Base-by-base conservation (phyloP, 1,284 basidiomycete genomes). In the Retiboletus flavoniger region DNA sequence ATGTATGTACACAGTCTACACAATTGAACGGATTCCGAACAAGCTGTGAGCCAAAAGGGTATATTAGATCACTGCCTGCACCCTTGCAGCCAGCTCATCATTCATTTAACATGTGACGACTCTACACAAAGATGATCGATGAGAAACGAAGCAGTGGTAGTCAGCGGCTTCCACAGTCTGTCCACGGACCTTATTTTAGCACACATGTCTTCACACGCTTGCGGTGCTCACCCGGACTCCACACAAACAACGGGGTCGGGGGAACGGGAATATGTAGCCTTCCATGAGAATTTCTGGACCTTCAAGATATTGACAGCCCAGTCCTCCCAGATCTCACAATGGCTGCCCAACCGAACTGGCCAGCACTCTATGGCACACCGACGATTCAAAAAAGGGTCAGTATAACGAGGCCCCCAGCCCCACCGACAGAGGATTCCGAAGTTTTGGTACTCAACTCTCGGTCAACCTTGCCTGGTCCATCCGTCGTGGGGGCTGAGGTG, bases 391-490 rank as follows among this genome's bases (percentile, higher is more conserved):
- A 5, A 39, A 47, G 55, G 2, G 24, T 53, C 13, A 61, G 51
- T 14, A 63, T 65, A 29, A 50, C 55, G 24, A 35, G 55, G 34
- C 51, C 32, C 4, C 56, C 55, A 19, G 50, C 35, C 11, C 44
- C 32, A 21, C 63, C 52, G 6, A 54, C n/a, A 14, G 60, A 65
- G 39, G 56, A 63, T 31, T 69, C 60, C 7, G 52, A 61, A 11
- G 60, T 63, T 16, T 42, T 61, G 11, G 57, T 63, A 19, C 55
- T 63, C 16, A 56, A 47, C 34, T 60, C 60, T 9, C 60, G 63
- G 29, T 60, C 50, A 8, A 67, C 61, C 31, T 50, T 43, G 8
- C 47, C 51, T 24, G 48, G 54, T 43, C n/a, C 55, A 14, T 40
- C 40, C 3, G 21, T 10, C 9, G 24, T 44, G 9, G 51, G 50